These are phyloP conservation scores for Heimioporus punctisporus DNA, from an alignment of 1,284 basidiomycete species.

Conservation along the genomic window DNA sequence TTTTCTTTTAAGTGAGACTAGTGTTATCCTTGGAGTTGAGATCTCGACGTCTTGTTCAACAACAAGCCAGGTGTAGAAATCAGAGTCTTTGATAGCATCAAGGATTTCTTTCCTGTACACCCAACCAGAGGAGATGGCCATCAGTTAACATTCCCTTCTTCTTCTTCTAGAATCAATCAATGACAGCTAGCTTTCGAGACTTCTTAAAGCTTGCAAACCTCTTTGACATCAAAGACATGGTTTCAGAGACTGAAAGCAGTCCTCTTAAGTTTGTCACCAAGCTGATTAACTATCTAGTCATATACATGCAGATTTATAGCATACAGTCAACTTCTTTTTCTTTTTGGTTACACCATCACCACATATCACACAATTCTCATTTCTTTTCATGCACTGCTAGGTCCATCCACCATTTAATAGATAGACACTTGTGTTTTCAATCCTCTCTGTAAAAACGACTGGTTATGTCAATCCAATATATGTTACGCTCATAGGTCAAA, in stretches of 20 bases:
- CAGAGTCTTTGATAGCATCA: background rate
- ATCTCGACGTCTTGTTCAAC: background rate
- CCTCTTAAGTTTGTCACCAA: background rate
- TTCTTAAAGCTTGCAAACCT: background rate
- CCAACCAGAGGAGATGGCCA: background rate
- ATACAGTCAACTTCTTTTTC: no score
- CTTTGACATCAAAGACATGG: background rate
- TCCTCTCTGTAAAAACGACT: no score
- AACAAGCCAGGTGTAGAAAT: slow-evolving; percentile 1
- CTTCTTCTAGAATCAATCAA: background rate
- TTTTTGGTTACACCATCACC: no score
- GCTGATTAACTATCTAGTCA: no score
- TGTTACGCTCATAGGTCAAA: no score
- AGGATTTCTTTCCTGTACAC: background rate
- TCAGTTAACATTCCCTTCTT: background rate
- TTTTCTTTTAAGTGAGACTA: slow-evolving; percentile 1
- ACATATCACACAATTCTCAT: no score
- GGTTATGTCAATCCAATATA: no score
- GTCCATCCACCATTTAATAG: no score
- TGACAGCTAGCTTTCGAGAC: background rate
- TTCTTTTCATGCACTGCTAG: no score
- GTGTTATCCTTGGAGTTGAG: background rate
- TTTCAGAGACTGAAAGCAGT: background rate
- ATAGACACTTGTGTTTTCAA: no score
- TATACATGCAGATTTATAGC: no score